Evolutionary conservation across 257 asterid species (phyloP).

Genomic region (Knoxia roxburghii): DNA sequence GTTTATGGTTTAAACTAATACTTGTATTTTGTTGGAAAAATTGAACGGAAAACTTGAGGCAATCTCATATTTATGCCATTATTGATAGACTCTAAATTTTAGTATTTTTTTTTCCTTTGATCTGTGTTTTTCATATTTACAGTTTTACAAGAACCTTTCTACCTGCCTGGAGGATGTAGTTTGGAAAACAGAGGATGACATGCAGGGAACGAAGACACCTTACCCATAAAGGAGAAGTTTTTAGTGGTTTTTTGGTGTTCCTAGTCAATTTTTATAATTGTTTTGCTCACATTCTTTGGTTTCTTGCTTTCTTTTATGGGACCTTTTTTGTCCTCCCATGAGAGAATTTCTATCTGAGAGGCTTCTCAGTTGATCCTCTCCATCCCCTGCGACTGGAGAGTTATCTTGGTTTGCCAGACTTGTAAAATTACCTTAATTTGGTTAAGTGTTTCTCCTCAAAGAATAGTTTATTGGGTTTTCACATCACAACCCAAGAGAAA

Average conservation of each 20-base stretch:
- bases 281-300: slow-evolving; percentile 24
- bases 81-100: not conserved
- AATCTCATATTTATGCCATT: not conserved
- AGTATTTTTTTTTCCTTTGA: not conserved
- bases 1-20: no score
- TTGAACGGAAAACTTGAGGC: slow-evolving; percentile 3
- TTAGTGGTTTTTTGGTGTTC: slow-evolving; percentile 1
- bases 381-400: no score
- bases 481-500: no score
- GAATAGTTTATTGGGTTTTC: no score
- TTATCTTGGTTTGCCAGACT: no score
- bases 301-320: slow-evolving; percentile 35
- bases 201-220: slow-evolving; percentile 48
- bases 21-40: no score
- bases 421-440: no score
- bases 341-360: slow-evolving; percentile 18
- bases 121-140: slow-evolving; percentile 21
- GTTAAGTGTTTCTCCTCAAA: no score
- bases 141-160: slow-evolving; percentile 79
- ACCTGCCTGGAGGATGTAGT: slow-evolving; percentile 73
- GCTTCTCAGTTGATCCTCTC: not conserved
- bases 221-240: slow-evolving; percentile 5
- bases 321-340: slow-evolving; percentile 38
- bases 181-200: slow-evolving; percentile 90
- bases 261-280: slow-evolving; percentile 12